Evolutionary conservation across 2,329 filamentous ascomycete genomes (phyloP).

Genomic region (Fusarium sp.): DNA sequence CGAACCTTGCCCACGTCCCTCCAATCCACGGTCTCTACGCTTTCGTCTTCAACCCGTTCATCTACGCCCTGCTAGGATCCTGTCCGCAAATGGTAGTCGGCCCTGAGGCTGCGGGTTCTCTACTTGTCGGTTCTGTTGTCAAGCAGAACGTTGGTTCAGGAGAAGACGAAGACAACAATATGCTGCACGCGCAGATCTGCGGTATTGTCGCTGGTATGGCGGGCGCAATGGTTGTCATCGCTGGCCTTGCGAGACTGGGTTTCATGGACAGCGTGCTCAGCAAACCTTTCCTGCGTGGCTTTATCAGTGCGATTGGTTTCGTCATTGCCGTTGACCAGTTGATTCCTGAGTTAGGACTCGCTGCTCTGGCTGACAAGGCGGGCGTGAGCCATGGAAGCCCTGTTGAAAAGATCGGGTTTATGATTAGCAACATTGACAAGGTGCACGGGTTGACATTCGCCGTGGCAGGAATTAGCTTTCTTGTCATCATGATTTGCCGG

Average conservation of each 20-base stretch:
- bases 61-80: constrained; percentile 92
- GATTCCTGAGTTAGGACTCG: constrained; percentile 88
- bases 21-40: constrained; percentile 94
- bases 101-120: constrained; percentile 91
- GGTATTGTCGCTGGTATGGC: constrained; percentile 91
- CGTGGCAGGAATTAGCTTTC: constrained; percentile 84
- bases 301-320: constrained; percentile 96
- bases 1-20: constrained; percentile 92
- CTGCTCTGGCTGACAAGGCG: constrained; percentile 70
- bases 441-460: constrained; percentile 81
- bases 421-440: constrained; percentile 74
- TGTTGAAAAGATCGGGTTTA: constrained; percentile 86
- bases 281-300: constrained; percentile 90
- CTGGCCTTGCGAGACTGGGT: constrained; percentile 86
- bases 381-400: constrained; percentile 87
- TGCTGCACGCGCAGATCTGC: constrained; percentile 83
- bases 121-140: constrained; percentile 89
- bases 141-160: constrained; percentile 80
- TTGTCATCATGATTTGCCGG: constrained; percentile 91
- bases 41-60: constrained; percentile 90
- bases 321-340: constrained; percentile 97
- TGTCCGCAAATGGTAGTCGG: constrained; percentile 95
- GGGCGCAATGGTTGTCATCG: constrained; percentile 88
- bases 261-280: constrained; percentile 96
- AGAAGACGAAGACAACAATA: constrained; percentile 71